Evolutionary conservation across 75 land plant species (phyloP).

Genomic region (Picea glauca): DNA sequence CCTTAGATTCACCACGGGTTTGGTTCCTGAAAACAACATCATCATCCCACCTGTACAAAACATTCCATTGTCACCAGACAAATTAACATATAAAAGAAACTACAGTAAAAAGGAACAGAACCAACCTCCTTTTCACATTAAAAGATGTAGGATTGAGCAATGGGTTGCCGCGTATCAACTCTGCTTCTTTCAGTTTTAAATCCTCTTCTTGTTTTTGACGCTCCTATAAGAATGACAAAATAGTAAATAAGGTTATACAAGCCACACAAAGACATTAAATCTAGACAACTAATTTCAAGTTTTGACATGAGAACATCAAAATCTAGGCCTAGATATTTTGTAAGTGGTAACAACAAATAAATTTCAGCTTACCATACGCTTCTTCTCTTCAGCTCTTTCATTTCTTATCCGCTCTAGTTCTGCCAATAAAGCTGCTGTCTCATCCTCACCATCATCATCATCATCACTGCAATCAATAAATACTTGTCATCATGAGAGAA

Average conservation of each 20-base stretch:
- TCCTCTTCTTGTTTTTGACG: constrained; percentile 79
- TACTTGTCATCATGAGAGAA: not conserved
- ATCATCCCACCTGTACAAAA: constrained; percentile 87
- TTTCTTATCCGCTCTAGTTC: constrained; percentile 89
- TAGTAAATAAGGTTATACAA: not conserved
- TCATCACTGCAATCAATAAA: constrained; percentile 22
- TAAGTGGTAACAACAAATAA: not conserved
- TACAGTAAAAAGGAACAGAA: not conserved
- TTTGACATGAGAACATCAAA: not conserved
- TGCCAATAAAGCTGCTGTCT: constrained; percentile 79
- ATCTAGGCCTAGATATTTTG: too few species aligned
- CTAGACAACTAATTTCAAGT: not conserved
- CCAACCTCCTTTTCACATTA: constrained; percentile 86
- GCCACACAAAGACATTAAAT: not conserved
- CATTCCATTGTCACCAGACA: constrained; percentile 1
- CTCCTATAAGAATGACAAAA: constrained; percentile 43
- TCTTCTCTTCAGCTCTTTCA: constrained; percentile 87
- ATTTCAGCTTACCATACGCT: constrained; percentile 43
- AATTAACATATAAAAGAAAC: too few species aligned
- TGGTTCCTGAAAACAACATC: constrained; percentile 98
- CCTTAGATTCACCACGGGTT: constrained; percentile 89
- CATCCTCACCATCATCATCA: constrained; percentile 91
- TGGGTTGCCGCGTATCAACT: constrained; percentile 87
- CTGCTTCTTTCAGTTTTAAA: constrained; percentile 80
- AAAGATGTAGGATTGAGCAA: constrained; percentile 72